phyloP scores from a whole-genome alignment of 2,329 filamentous ascomycete genomes.

The Colletotrichum cordylinicola region DNA sequence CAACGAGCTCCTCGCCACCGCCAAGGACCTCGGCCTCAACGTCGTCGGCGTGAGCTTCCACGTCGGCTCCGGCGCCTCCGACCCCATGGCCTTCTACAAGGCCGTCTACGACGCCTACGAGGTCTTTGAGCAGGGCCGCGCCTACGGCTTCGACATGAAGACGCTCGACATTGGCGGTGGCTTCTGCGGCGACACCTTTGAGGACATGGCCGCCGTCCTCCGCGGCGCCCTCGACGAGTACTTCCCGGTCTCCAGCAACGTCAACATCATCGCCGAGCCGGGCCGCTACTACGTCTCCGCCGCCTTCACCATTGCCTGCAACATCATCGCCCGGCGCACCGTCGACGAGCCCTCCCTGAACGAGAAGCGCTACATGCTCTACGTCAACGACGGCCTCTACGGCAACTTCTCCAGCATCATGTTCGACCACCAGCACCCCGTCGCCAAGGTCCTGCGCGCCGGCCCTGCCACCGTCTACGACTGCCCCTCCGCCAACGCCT shows the following conservation, averaged over 20 bases:
- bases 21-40: slow-evolving; percentile 82
- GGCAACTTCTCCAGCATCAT: slow-evolving; percentile 99
- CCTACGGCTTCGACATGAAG: slow-evolving; percentile 80
- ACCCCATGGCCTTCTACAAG: slow-evolving; percentile 89
- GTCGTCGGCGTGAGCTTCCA: slow-evolving; percentile 98
- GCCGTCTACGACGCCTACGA: slow-evolving; percentile 87
- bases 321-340: slow-evolving; percentile 93
- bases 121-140: slow-evolving; percentile 85
- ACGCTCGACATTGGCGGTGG: slow-evolving; percentile 94
- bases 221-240: slow-evolving; percentile 82
- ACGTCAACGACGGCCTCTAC: slow-evolving; percentile 96
- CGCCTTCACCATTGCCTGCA: slow-evolving; percentile 93
- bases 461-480: slow-evolving; percentile 65
- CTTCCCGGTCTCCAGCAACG: slow-evolving; percentile 74
- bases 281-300: slow-evolving; percentile 94
- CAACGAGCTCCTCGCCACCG: slow-evolving; percentile 76
- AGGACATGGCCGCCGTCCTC: slow-evolving; percentile 84
- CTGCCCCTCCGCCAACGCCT: slow-evolving; percentile 53
- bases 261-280: slow-evolving; percentile 93
- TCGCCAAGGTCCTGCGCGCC: slow-evolving; percentile 79
- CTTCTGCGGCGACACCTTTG: slow-evolving; percentile 90
- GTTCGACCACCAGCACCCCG: slow-evolving; percentile 95
- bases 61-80: slow-evolving; percentile 93
- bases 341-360: slow-evolving; percentile 74
- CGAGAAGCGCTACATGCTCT: slow-evolving; percentile 89